Evolutionary conservation across 208 protist genomes (phyloP), one percentile per base, ranked within the genome.

Genomic region (Kentomonas sorsogonicus): DNA sequence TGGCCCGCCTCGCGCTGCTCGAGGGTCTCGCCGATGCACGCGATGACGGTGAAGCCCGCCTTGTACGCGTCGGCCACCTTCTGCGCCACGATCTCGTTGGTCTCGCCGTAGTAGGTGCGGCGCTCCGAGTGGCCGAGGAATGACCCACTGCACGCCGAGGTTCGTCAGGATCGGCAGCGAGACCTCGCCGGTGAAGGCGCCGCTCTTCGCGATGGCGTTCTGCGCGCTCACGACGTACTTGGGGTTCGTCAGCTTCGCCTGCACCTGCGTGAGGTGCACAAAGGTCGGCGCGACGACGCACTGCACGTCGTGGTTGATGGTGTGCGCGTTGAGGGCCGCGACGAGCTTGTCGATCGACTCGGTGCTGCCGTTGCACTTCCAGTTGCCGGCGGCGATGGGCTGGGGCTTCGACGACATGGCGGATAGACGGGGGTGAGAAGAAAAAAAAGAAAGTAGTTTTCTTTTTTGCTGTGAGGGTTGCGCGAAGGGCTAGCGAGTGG

Each of bases 101-200:
- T 83, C 76, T 98, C 96, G 26, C 74, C 73, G 70, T 98, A 98
- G 77, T 98, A 91, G 33, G 86, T 66, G 58, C 98, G 84, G 33
- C 98, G 86, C 82, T 99, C 98, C 66, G 84, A 97, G 83, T 99
- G 98, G 52, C 98, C 98, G 25, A 99, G 52, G 40, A n/a, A 99
- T 97, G 31, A 97, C 72, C 84, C 86, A 98, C 27, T 97, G 57
- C 34, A 97, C 45, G 51, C 88, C 91, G 11, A 92, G 53, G 60
- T 99, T 98, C 61, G 91, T 91, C 25, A 99, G 58, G 77, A 98
- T 98, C 5, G 79, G 73, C 30, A 93, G 74, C 11, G 74, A 79
- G 5, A 95, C 71, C 60, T 96, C 89, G 16, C 93, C 93, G 1
- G 90, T 96, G 74, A 85, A 96, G 39, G 91, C 93, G 53, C 91